These are phyloP conservation scores for Fusarium metavorans DNA, from an alignment of 2,329 filamentous ascomycete species.

Conservation along the genomic window DNA sequence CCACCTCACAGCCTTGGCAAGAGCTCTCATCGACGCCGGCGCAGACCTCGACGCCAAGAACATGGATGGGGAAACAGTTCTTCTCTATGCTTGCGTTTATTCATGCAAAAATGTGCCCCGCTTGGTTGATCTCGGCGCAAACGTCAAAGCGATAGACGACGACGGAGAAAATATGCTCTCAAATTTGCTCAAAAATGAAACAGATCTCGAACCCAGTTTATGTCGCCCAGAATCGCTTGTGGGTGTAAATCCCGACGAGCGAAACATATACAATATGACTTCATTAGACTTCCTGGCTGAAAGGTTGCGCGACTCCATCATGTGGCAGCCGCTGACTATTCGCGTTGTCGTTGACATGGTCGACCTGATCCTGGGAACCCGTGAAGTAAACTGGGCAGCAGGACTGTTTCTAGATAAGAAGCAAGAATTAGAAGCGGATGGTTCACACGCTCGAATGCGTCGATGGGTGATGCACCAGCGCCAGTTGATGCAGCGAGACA, in stretches of 20 bases:
- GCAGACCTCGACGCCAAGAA: too few species aligned
- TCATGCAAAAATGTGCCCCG: background rate
- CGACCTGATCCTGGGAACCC: background rate
- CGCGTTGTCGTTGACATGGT: background rate
- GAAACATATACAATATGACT: background rate
- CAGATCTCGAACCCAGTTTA: background rate
- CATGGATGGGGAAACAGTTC: too few species aligned
- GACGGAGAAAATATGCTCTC: background rate
- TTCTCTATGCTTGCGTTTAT: background rate
- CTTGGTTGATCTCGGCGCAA: background rate
- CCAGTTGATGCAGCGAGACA: background rate
- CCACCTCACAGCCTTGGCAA: background rate
- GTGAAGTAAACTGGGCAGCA: background rate
- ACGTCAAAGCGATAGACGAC: background rate
- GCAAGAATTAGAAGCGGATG: background rate
- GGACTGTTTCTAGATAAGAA: background rate
- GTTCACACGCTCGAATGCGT: background rate
- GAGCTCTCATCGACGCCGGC: background rate
- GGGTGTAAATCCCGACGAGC: background rate
- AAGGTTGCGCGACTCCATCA: background rate
- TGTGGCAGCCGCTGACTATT: background rate
- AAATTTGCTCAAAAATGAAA: background rate
- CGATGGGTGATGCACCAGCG: background rate
- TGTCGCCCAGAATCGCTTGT: background rate
- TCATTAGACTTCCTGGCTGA: background rate